Conservation (phyloP, 139 green algal genomes). For the Chlorella ohadii region DNA sequence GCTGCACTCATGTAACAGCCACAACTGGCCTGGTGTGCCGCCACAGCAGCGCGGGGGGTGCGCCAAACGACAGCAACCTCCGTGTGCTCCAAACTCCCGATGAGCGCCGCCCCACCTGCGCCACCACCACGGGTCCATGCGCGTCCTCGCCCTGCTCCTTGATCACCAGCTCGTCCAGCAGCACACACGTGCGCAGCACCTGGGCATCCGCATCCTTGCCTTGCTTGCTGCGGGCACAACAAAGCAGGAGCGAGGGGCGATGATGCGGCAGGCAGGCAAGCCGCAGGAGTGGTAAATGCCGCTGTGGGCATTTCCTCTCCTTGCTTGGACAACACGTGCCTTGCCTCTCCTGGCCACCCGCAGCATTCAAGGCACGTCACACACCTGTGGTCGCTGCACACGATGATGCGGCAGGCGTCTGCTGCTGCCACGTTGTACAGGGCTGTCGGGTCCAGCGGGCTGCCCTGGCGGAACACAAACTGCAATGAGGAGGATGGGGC, state of each 20-base stretch:
- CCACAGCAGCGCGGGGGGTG: no score
- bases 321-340: no score
- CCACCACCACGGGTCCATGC: slow-evolving; percentile 47
- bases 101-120: neutral
- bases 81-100: no score
- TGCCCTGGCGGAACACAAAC: slow-evolving; percentile 67
- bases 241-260: no score
- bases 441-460: slow-evolving; percentile 35
- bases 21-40: no score
- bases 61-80: no score
- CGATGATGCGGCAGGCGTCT: slow-evolving; percentile 26
- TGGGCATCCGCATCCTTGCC: slow-evolving; percentile 50
- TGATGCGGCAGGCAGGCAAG: no score
- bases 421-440: slow-evolving; percentile 20
- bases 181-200: slow-evolving; percentile 48
- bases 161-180: slow-evolving; percentile 52
- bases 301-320: no score
- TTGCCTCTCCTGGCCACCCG: no score
- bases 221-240: no score
- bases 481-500: neutral
- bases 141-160: neutral
- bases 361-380: neutral
- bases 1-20: no score
- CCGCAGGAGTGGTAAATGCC: no score
- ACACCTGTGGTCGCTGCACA: slow-evolving; percentile 28